phyloP scores from a whole-genome alignment of 2,329 filamentous ascomycete species.

The Pseudovirgaria hyperparasitica region DNA sequence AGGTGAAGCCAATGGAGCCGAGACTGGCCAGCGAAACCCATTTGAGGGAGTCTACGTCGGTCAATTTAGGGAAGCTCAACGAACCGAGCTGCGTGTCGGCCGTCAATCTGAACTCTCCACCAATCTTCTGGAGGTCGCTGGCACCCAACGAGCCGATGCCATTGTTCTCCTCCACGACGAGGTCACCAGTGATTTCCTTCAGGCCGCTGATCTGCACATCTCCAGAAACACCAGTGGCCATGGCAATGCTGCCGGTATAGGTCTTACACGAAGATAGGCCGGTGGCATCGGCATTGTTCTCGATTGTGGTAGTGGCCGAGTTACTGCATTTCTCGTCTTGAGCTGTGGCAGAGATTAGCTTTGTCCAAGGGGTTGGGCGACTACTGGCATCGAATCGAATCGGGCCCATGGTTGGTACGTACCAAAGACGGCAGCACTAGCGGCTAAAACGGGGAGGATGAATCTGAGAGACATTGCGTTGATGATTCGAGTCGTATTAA shows the following conservation, averaged over 20 bases:
- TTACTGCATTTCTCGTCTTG: slow-evolving; percentile 25
- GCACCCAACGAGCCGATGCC: slow-evolving; percentile 53
- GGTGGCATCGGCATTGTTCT: slow-evolving; percentile 46
- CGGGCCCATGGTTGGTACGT: slow-evolving; percentile 14
- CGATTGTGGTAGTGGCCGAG: slow-evolving; percentile 43
- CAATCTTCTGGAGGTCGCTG: slow-evolving; percentile 50
- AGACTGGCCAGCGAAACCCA: slow-evolving; percentile 61
- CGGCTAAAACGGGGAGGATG: slow-evolving; percentile 43
- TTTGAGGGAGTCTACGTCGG: slow-evolving; percentile 50
- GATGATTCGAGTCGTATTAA: slow-evolving; percentile 9
- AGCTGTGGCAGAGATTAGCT: background rate
- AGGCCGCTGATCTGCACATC: slow-evolving; percentile 51
- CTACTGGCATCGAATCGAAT: background rate
- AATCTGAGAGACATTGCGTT: slow-evolving; percentile 44
- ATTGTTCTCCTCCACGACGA: slow-evolving; percentile 41
- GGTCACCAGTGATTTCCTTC: slow-evolving; percentile 44
- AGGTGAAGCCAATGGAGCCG: slow-evolving; percentile 45
- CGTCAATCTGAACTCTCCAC: slow-evolving; percentile 55
- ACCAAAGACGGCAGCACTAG: slow-evolving; percentile 39
- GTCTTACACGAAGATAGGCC: slow-evolving; percentile 52
- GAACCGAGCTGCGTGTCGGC: slow-evolving; percentile 56
- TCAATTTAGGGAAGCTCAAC: slow-evolving; percentile 55
- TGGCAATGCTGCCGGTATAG: slow-evolving; percentile 54
- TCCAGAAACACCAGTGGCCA: slow-evolving; percentile 44
- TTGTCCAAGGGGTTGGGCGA: background rate